Evolutionary conservation across 2,329 filamentous ascomycete genomes (phyloP).

Genomic region (Alternaria alternata): DNA sequence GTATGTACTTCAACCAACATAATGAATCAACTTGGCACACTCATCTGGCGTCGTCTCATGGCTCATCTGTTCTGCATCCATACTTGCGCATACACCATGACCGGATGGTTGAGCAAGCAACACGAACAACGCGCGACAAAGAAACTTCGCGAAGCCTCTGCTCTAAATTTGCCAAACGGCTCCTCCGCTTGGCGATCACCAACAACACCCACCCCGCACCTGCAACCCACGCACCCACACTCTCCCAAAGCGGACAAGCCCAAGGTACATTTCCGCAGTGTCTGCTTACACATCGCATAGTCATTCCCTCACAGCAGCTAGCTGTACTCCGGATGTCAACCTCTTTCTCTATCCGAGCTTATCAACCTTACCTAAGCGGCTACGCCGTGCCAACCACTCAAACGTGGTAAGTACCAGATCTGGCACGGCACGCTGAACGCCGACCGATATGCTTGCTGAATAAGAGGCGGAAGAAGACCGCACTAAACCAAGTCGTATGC

Average conservation of each 20-base stretch:
- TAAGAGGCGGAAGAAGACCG: conserved; percentile 6
- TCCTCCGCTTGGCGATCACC: conserved; percentile 11
- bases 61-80: background rate
- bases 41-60: background rate
- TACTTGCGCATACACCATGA: no score
- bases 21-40: conserved; percentile 8
- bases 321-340: conserved; percentile 4
- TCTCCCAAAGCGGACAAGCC: conserved; percentile 16
- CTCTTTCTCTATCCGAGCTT: conserved; percentile 16
- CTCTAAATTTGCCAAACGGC: background rate
- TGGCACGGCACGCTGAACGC: background rate
- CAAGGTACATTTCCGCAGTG: conserved; percentile 17
- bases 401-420: background rate
- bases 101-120: background rate
- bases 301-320: conserved; percentile 9
- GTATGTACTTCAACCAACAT: conserved; percentile 21
- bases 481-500: background rate
- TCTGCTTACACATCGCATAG: conserved; percentile 26
- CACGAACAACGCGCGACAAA: background rate
- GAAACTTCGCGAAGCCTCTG: conserved; percentile 6
- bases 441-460: background rate
- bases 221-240: conserved; percentile 7
- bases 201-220: conserved; percentile 22
- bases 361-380: background rate
- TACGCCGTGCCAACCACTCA: background rate